Evolutionary conservation across 805 yeast species (phyloP).

Genomic region (Sungouiozyma ichnusensis): DNA sequence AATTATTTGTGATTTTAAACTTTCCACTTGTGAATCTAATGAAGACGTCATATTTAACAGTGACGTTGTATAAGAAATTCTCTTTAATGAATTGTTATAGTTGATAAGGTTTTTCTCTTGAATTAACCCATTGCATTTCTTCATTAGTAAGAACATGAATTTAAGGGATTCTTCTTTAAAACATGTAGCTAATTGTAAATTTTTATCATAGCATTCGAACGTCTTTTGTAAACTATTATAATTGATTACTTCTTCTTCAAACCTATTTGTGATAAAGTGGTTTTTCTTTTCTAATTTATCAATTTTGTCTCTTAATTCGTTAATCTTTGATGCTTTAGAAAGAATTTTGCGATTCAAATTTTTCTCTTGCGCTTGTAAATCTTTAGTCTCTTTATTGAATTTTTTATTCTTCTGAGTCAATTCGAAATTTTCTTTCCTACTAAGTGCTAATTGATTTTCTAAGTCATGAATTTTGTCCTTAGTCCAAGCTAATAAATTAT

Average conservation of each 20-base stretch:
- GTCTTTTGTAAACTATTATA: not conserved
- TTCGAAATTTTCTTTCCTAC: not conserved
- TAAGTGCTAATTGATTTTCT: not conserved
- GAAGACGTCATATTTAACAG: not conserved
- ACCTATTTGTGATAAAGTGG: not conserved
- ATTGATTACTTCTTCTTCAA: not conserved
- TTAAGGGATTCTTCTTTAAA: slow-evolving; percentile 4
- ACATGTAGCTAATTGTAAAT: not conserved
- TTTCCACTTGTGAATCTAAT: not conserved
- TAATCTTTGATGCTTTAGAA: not conserved
- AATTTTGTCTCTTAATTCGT: not conserved
- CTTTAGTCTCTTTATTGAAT: not conserved
- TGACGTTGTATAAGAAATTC: not conserved
- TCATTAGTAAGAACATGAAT: slow-evolving; percentile 4
- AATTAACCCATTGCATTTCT: slow-evolving; percentile 1
- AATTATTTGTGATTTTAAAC: not conserved
- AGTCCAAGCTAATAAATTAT: not conserved
- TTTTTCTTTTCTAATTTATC: not conserved
- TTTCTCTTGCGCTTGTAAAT: not conserved
- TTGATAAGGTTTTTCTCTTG: not conserved
- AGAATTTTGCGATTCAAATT: not conserved
- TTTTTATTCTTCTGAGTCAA: not conserved
- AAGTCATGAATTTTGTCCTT: not conserved
- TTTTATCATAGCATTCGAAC: not conserved
- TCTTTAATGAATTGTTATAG: slow-evolving; percentile 3